Evolutionary conservation across 805 yeast species (phyloP).

Genomic region (Candida oleophila): DNA sequence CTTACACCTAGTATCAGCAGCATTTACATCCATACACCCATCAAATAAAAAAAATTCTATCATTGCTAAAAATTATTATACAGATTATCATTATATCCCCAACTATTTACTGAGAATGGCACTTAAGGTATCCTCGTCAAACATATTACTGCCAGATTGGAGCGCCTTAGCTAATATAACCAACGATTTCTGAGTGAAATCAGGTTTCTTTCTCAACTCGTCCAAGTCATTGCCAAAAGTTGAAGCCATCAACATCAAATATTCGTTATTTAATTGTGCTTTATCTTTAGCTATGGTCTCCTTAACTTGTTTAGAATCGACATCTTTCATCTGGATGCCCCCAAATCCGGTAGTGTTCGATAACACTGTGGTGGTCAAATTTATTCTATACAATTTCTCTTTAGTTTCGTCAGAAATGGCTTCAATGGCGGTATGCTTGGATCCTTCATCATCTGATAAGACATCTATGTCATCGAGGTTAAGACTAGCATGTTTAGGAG

Average conservation of each 20-base stretch:
- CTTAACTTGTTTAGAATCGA: slow-evolving; percentile 14
- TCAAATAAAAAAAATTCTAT: background rate
- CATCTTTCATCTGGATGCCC: slow-evolving; percentile 10
- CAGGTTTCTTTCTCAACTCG: slow-evolving; percentile 59
- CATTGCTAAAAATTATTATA: background rate
- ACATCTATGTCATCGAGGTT: slow-evolving; percentile 32
- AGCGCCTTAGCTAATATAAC: slow-evolving; percentile 55
- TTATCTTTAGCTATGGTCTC: slow-evolving; percentile 26
- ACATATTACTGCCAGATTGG: slow-evolving; percentile 58
- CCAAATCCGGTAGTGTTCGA: slow-evolving; percentile 13
- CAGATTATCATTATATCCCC: background rate
- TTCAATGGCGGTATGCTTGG: slow-evolving; percentile 13
- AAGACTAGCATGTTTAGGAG: slow-evolving; percentile 10
- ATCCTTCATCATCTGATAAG: slow-evolving; percentile 23
- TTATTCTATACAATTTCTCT: slow-evolving; percentile 19
- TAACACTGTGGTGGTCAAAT: slow-evolving; percentile 24
- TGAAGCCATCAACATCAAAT: slow-evolving; percentile 53
- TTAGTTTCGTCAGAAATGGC: slow-evolving; percentile 13
- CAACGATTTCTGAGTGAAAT: slow-evolving; percentile 57
- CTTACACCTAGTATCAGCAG: background rate
- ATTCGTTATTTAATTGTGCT: slow-evolving; percentile 47
- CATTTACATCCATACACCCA: background rate
- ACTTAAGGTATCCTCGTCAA: slow-evolving; percentile 50
- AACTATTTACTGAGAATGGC: slow-evolving; percentile 13
- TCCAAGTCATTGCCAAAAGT: slow-evolving; percentile 63